phyloP scores from a whole-genome alignment of 192 early-diverging fungal genomes.

The Phlyctochytrium planicorne region DNA sequence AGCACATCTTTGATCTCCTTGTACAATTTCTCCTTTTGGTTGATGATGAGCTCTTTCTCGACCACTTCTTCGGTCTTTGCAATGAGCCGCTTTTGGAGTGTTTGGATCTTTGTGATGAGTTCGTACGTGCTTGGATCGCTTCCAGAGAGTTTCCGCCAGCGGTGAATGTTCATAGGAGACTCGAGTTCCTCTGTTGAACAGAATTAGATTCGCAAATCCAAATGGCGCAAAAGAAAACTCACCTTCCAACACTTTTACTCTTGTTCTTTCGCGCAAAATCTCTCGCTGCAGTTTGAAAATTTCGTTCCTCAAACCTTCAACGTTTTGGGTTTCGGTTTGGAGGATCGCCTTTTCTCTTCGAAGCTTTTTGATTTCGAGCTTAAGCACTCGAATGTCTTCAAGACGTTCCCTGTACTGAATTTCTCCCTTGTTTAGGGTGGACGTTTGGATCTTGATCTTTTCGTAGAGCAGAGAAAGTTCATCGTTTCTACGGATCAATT shows the following conservation, averaged over 20 bases:
- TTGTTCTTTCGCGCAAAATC: constrained; percentile 52
- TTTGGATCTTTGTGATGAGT: constrained; percentile 63
- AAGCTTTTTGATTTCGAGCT: constrained; percentile 60
- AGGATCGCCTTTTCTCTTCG: constrained; percentile 58
- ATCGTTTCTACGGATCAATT: constrained; percentile 59
- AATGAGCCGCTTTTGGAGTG: constrained; percentile 58
- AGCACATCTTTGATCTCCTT: constrained; percentile 58
- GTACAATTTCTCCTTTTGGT: constrained; percentile 61
- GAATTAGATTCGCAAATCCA: background rate
- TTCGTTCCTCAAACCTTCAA: constrained; percentile 52
- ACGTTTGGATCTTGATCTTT: constrained; percentile 64
- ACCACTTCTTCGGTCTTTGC: constrained; percentile 64
- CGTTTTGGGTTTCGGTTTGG: constrained; percentile 58
- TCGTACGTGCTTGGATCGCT: constrained; percentile 61
- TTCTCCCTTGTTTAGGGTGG: constrained; percentile 62
- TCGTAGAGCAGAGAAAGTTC: constrained; percentile 62
- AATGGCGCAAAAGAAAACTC: background rate
- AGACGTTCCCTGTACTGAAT: constrained; percentile 60
- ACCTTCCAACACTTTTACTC: constrained; percentile 64
- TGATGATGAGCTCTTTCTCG: constrained; percentile 60
- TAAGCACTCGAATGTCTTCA: constrained; percentile 63
- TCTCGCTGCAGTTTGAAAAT: constrained; percentile 60
- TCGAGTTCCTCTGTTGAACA: constrained; percentile 58
- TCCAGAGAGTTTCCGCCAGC: constrained; percentile 60
- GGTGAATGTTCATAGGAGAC: constrained; percentile 64